phyloP scores from a whole-genome alignment of 1,139 yeast genomes.

The Zygoascus sp. region DNA sequence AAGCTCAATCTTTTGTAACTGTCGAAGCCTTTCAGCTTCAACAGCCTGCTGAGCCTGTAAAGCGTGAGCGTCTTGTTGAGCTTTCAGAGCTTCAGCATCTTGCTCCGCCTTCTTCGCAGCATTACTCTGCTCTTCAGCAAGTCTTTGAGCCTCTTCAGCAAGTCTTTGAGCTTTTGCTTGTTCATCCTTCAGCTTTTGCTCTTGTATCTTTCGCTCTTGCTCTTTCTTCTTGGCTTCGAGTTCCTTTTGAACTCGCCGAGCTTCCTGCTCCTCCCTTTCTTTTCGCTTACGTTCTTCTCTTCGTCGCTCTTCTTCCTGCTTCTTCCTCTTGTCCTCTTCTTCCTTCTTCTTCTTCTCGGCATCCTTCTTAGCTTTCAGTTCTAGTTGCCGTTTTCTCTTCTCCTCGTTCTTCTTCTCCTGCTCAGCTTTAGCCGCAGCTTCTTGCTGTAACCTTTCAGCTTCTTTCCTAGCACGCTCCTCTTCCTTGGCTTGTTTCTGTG shows the following conservation, averaged over 20 bases:
- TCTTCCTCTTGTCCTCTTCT: conserved; percentile 33
- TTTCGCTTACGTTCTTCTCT: conserved; percentile 42
- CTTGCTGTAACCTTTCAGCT: conserved; percentile 50
- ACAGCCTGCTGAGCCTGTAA: conserved; percentile 21
- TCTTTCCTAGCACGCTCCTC: conserved; percentile 62
- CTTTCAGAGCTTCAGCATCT: conserved; percentile 15
- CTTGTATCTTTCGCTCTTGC: conserved; percentile 26
- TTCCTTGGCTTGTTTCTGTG: conserved; percentile 67
- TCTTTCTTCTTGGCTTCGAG: conserved; percentile 33
- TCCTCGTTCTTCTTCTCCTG: conserved; percentile 55
- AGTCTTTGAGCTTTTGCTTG: conserved; percentile 15
- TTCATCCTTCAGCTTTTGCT: conserved; percentile 24
- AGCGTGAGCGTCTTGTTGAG: conserved; percentile 14
- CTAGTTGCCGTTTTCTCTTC: conserved; percentile 51
- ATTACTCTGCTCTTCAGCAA: conserved; percentile 19
- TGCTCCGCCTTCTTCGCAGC: conserved; percentile 16
- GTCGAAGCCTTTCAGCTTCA: conserved; percentile 22
- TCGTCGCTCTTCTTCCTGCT: conserved; percentile 42
- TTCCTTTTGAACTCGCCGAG: conserved; percentile 39
- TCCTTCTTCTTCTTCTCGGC: conserved; percentile 39
- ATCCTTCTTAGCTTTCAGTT: conserved; percentile 44
- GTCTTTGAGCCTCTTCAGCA: conserved; percentile 17
- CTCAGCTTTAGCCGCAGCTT: conserved; percentile 41
- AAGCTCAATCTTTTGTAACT: conserved; percentile 19
- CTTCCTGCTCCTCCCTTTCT: conserved; percentile 41